Evolutionary conservation across 495 filamentous ascomycete species (phyloP).

Genomic region (Letharia columbiana): DNA sequence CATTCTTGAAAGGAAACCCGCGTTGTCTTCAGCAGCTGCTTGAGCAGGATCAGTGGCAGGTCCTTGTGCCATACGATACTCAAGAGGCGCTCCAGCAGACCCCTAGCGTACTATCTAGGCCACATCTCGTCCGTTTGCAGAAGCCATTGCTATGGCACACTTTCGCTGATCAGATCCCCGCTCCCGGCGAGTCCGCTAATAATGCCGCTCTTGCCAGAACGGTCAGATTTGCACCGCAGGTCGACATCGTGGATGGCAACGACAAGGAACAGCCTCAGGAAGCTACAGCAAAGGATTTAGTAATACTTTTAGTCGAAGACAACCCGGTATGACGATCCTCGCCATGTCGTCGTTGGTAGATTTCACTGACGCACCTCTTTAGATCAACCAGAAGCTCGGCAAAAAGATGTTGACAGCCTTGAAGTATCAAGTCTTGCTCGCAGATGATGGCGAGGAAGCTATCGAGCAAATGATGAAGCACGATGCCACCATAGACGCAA

Average conservation of each 20-base stretch:
- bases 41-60: slow-evolving; percentile 18
- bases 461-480: slow-evolving; percentile 42
- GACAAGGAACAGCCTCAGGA: slow-evolving; percentile 17
- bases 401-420: slow-evolving; percentile 25
- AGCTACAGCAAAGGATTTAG: slow-evolving; percentile 12
- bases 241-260: slow-evolving; percentile 21
- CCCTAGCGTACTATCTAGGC: slow-evolving; percentile 13
- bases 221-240: slow-evolving; percentile 25
- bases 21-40: slow-evolving; percentile 18
- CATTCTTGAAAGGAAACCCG: slow-evolving; percentile 18
- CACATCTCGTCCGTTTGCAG: slow-evolving; percentile 21
- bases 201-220: slow-evolving; percentile 10
- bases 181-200: slow-evolving; percentile 12
- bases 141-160: slow-evolving; percentile 28
- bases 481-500: slow-evolving; percentile 25
- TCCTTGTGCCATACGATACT: slow-evolving; percentile 26
- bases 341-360: neutral
- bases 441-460: slow-evolving; percentile 51
- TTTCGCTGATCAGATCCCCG: slow-evolving; percentile 23
- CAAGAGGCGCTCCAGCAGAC: slow-evolving; percentile 21
- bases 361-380: neutral
- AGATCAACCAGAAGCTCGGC: slow-evolving; percentile 30
- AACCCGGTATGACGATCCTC: slow-evolving; percentile 22
- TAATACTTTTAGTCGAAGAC: slow-evolving; percentile 27
- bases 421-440: slow-evolving; percentile 32